Evolutionary conservation across 2,329 filamentous ascomycete genomes (phyloP).

Genomic region (Aspergillus ochraceus): DNA sequence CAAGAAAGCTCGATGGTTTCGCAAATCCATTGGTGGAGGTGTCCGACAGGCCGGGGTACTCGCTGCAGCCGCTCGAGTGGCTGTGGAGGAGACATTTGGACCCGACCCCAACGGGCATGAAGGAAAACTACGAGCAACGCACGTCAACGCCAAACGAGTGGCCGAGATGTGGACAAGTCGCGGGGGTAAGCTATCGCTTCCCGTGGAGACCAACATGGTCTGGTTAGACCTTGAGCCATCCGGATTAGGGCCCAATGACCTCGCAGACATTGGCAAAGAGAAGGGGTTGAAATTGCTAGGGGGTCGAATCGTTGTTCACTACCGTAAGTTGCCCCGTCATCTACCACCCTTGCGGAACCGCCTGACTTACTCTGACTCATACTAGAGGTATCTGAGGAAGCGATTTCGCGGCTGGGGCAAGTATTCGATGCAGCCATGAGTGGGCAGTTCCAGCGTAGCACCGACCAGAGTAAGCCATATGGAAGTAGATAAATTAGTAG

Average conservation of each 20-base stretch:
- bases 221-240: conserved; percentile 73
- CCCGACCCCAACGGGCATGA: conserved; percentile 57
- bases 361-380: conserved; percentile 23
- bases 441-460: conserved; percentile 33
- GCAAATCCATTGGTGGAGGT: conserved; percentile 79
- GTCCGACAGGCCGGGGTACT: conserved; percentile 75
- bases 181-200: conserved; percentile 67
- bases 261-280: conserved; percentile 56
- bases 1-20: conserved; percentile 69
- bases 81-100: conserved; percentile 77
- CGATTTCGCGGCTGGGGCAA: conserved; percentile 57
- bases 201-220: conserved; percentile 88
- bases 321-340: conserved; percentile 46
- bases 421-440: conserved; percentile 52
- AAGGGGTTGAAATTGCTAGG: conserved; percentile 59
- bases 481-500: conserved; percentile 27
- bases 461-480: conserved; percentile 34
- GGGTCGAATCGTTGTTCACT: conserved; percentile 67
- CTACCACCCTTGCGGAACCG: not conserved
- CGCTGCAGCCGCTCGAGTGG: conserved; percentile 72
- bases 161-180: conserved; percentile 65
- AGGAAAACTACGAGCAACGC: conserved; percentile 61
- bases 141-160: conserved; percentile 63
- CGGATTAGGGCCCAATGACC: conserved; percentile 53
- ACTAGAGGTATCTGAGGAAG: conserved; percentile 64